phyloP scores from a whole-genome alignment of 768 basidiomycete species.

The Mrakia hoshinonis region DNA sequence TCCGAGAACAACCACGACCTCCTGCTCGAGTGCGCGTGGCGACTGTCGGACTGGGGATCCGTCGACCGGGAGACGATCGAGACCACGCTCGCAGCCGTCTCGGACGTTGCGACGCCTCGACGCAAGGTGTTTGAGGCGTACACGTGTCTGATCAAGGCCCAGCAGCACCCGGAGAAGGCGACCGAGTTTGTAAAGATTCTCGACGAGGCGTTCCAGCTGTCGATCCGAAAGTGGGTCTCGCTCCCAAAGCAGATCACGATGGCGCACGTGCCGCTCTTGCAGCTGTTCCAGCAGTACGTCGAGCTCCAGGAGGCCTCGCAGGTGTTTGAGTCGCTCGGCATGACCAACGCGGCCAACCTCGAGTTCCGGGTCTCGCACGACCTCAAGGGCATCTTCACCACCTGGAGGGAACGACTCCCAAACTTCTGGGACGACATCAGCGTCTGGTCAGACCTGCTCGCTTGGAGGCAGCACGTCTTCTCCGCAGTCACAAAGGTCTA shows the following conservation, averaged over 20 bases:
- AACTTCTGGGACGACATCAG: constrained; percentile 95
- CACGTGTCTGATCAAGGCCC: constrained; percentile 75
- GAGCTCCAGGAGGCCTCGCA: constrained; percentile 86
- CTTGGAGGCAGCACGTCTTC: constrained; percentile 98
- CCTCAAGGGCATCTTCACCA: constrained; percentile 88
- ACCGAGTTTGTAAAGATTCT: constrained; percentile 74
- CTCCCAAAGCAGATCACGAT: constrained; percentile 75
- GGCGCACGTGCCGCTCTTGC: constrained; percentile 88
- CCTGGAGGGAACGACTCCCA: constrained; percentile 93
- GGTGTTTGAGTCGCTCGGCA: constrained; percentile 81
- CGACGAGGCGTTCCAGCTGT: constrained; percentile 93
- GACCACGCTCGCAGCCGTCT: constrained; percentile 63
- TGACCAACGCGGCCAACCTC: constrained; percentile 76
- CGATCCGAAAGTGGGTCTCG: constrained; percentile 89
- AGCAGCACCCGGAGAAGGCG: constrained; percentile 50
- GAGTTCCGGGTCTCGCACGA: constrained; percentile 85
- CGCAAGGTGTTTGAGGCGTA: constrained; percentile 96
- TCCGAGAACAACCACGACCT: constrained; percentile 85
- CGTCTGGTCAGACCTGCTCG: constrained; percentile 97
- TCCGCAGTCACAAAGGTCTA: constrained; percentile 93
- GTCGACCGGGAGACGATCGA: constrained; percentile 61
- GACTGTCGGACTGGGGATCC: constrained; percentile 75
- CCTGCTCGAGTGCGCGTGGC: constrained; percentile 89
- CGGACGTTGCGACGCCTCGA: constrained; percentile 86
- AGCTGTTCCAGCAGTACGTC: constrained; percentile 98